phyloP scores from a whole-genome alignment of 208 protist genomes.

The Crithidia expoeki region DNA sequence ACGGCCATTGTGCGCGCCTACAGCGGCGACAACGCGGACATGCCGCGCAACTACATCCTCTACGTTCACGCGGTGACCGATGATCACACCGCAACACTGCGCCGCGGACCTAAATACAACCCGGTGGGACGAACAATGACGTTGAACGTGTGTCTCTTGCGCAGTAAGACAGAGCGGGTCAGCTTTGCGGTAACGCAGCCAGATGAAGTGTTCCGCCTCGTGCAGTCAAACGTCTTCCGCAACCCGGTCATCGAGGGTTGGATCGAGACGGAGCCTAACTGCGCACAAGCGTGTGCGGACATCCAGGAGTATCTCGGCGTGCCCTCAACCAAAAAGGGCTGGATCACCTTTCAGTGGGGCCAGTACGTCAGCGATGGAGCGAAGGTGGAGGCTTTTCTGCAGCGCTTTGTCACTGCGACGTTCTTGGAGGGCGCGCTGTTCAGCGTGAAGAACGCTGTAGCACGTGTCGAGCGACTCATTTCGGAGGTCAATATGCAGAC shows the following conservation, averaged over 20 bases:
- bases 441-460: conserved; percentile 40
- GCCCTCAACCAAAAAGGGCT: conserved; percentile 7
- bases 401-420: conserved; percentile 54
- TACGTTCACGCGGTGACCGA: conserved; percentile 39
- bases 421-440: conserved; percentile 57
- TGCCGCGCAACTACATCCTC: conserved; percentile 67
- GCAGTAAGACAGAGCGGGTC: conserved; percentile 53
- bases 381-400: conserved; percentile 73
- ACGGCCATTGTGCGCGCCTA: conserved; percentile 53
- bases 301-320: conserved; percentile 52
- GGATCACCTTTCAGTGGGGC: conserved; percentile 80
- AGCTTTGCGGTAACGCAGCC: conserved; percentile 60
- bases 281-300: conserved; percentile 47
- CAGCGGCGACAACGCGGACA: conserved; percentile 34
- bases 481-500: conserved; percentile 2
- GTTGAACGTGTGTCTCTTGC: conserved; percentile 56
- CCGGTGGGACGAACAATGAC: conserved; percentile 61
- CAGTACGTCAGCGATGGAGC: conserved; percentile 53
- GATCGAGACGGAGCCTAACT: conserved; percentile 61
- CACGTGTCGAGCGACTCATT: conserved; percentile 39
- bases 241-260: conserved; percentile 88
- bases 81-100: conserved; percentile 8
- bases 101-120: conserved; percentile 63
- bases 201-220: conserved; percentile 65
- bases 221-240: conserved; percentile 80